Evolutionary conservation across 495 filamentous ascomycete species (phyloP).

Genomic region (Saxophila tyrrhenica): DNA sequence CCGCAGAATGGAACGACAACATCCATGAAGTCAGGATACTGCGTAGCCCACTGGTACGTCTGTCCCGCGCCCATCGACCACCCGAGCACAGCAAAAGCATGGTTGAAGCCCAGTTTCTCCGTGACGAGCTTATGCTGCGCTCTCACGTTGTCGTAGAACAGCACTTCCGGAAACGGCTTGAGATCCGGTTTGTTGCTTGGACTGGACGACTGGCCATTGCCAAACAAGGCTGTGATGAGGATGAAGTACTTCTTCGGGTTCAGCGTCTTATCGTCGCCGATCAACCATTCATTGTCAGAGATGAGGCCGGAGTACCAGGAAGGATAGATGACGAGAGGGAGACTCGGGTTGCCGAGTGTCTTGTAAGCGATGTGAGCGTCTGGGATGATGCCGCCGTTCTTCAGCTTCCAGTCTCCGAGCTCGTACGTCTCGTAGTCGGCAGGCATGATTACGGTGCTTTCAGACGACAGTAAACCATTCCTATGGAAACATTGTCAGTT

Average conservation of each 20-base stretch:
- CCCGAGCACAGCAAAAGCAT: slow-evolving; percentile 51
- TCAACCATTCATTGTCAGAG: slow-evolving; percentile 55
- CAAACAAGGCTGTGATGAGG: slow-evolving; percentile 59
- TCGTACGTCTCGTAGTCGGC: slow-evolving; percentile 40
- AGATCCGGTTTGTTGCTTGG: slow-evolving; percentile 50
- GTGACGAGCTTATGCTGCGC: slow-evolving; percentile 57
- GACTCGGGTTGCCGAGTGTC: slow-evolving; percentile 50
- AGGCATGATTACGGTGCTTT: slow-evolving; percentile 31
- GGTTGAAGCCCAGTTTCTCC: slow-evolving; percentile 49
- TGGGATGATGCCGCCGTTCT: slow-evolving; percentile 44
- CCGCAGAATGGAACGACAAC: slow-evolving; percentile 57
- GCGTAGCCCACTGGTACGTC: slow-evolving; percentile 59
- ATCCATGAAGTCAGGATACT: slow-evolving; percentile 61
- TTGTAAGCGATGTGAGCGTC: slow-evolving; percentile 58
- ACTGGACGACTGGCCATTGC: slow-evolving; percentile 60
- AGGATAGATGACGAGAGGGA: slow-evolving; percentile 60
- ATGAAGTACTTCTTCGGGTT: slow-evolving; percentile 56
- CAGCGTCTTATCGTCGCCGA: slow-evolving; percentile 50
- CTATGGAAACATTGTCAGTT: too few relatives aligned
- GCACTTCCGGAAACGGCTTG: slow-evolving; percentile 47
- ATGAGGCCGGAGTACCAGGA: slow-evolving; percentile 59
- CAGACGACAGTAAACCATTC: slow-evolving; percentile 16
- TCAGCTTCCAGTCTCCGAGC: slow-evolving; percentile 52
- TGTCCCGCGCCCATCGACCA: slow-evolving; percentile 65
- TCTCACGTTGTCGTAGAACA: slow-evolving; percentile 58